A percentile compares a stretch with the other conserved stretches of the same genome.
Conservation (phyloP, 2,329 filamentous ascomycete species). For the Catunica adiposa region DNA sequence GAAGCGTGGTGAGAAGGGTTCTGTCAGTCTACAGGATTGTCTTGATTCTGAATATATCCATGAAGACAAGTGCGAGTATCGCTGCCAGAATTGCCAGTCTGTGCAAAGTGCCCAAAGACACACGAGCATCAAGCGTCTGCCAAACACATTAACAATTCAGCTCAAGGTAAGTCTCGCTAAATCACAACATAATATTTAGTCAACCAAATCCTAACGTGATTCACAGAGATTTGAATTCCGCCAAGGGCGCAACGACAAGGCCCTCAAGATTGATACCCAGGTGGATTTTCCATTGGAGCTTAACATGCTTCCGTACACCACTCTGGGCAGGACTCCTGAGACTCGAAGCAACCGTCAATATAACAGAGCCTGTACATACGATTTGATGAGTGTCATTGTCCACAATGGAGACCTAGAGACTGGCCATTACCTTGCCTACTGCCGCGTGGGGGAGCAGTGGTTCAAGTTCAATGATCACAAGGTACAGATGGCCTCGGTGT, state of each 20-base stretch:
- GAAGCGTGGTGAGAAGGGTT: conserved; percentile 28
- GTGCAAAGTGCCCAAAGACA: conserved; percentile 70
- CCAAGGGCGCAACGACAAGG: conserved; percentile 45
- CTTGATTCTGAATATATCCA: conserved; percentile 75
- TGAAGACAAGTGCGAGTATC: conserved; percentile 76
- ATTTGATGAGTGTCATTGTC: conserved; percentile 76
- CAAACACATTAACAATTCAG: conserved; percentile 81
- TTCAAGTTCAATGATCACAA: conserved; percentile 93
- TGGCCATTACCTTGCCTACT: conserved; percentile 85
- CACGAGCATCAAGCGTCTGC: conserved; percentile 66
- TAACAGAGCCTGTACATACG: conserved; percentile 57
- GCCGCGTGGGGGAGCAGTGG: conserved; percentile 71
- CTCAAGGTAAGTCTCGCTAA: conserved; percentile 54
- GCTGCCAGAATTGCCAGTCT: conserved; percentile 62
- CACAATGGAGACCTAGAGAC: conserved; percentile 88
- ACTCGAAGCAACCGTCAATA: conserved; percentile 35
- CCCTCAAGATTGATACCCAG: conserved; percentile 74
- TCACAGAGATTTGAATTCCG: conserved; percentile 55
- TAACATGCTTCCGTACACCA: conserved; percentile 83
- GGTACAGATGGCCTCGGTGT: conserved; percentile 67
- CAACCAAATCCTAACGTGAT: neutral
- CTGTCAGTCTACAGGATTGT: conserved; percentile 51
- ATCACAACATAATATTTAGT: neutral
- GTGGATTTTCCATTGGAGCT: conserved; percentile 75
- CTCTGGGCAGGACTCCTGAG: conserved; percentile 38